These are phyloP conservation scores for Quillaja saponaria DNA, from an alignment of 306 rosid genomes.

Conservation along the genomic window DNA sequence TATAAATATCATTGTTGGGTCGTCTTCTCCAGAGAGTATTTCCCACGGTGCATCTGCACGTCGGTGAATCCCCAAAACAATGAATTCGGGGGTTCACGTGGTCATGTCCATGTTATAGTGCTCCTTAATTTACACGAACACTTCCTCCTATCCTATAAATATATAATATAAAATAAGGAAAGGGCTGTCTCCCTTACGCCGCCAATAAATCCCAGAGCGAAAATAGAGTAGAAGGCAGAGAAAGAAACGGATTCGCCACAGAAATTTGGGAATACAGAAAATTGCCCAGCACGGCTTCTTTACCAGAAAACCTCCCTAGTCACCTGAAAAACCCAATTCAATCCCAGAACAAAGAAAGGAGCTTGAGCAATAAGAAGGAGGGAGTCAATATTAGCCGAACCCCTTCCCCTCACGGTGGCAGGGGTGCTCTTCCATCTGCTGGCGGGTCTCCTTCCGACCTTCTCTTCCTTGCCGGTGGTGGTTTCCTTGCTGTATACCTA, in stretches of 20 bases:
- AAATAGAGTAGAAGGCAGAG: neutral
- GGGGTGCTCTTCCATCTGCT: slow-evolving; percentile 11
- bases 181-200: too few species aligned
- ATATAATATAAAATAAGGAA: too few species aligned
- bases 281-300: neutral
- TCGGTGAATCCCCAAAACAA: too few species aligned
- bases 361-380: neutral
- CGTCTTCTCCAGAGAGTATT: too few species aligned
- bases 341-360: neutral
- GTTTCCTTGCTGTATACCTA: neutral
- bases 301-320: neutral
- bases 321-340: neutral
- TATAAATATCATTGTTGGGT: too few species aligned
- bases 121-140: too few species aligned
- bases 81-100: too few species aligned
- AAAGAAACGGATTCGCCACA: slow-evolving; percentile 11
- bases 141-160: too few species aligned
- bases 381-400: neutral
- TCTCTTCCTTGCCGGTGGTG: neutral
- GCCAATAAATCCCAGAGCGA: neutral
- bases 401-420: slow-evolving; percentile 4
- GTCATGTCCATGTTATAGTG: too few species aligned
- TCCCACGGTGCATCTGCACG: too few species aligned
- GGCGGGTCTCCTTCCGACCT: slow-evolving; percentile 8
- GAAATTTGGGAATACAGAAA: too few species aligned